Evolutionary conservation across 2,329 filamentous ascomycete species (phyloP), one percentile per base, ranked within the genome.

Genomic region (Sphaceloma murrayae): DNA sequence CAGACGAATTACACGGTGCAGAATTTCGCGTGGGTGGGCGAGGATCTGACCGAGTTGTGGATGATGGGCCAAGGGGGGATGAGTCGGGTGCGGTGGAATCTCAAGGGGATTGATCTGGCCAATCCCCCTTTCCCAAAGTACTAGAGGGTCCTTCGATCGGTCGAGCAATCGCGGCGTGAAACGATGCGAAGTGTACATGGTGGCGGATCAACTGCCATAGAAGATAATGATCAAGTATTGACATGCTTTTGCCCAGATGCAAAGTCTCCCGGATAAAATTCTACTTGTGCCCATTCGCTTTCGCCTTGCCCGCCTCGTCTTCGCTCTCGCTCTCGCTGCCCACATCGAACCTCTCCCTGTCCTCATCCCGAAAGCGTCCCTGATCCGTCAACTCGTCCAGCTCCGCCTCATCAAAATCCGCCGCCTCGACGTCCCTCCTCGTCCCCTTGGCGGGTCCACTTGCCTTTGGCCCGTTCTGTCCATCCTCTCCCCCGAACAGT

Each of bases 401-500:
- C 55, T 79, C 76, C 2, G 69, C 62, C 55, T 79, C 76, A 48
- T 79, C 75, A 55, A 77, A 79, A 52, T 77, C 74, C 11, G 72
- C 74, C 19, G 74, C 74, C 57, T 80, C 76, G 14, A 80, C 61
- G 56, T 80, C 77, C 19, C 56, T 56, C 47, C 65, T 67, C 46
- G 61, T 67, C 58, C 54, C 50, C 49, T 38, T 59, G 34, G 1
- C 74, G 73, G 18, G 73, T 58, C 2, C 67, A 62, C 53, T 68
- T 67, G 18, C 62, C 64, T 33, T 61, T 60, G 6, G 62, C 61
- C 10, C 66, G 55, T 69, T 65, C 26, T 55, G 30, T 47, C 45
- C 54, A 14, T 58, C 53, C 45, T 60, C 58, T 6, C 56, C 49
- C 14, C 58, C 54, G 43, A 58, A 55, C 31, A 71, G 56, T 21